Evolutionary conservation across 805 yeast species (phyloP).

Genomic region (Suhomyces kilbournensis): DNA sequence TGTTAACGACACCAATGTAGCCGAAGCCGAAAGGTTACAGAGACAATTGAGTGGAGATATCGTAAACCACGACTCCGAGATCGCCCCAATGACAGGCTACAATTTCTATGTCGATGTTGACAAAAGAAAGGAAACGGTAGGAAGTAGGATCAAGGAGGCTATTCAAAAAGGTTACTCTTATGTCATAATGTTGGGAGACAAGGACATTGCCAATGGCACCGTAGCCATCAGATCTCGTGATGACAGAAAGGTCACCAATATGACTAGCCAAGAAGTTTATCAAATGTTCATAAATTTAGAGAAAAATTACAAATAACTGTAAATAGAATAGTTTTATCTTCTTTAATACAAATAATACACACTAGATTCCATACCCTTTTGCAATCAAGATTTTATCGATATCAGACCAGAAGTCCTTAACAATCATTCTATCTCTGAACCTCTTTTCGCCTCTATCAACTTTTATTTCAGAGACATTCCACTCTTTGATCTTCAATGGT

Average conservation of each 20-base stretch:
- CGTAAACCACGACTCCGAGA: slow-evolving; percentile 22
- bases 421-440: slow-evolving; percentile 85
- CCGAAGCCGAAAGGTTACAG: slow-evolving; percentile 51
- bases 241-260: slow-evolving; percentile 41
- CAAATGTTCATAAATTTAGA: slow-evolving; percentile 55
- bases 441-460: slow-evolving; percentile 76
- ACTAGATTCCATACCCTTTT: slow-evolving; percentile 50
- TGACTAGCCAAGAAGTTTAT: slow-evolving; percentile 51
- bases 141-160: slow-evolving; percentile 78
- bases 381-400: slow-evolving; percentile 70
- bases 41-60: slow-evolving; percentile 46
- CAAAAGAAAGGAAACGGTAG: slow-evolving; percentile 71
- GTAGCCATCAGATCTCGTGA: slow-evolving; percentile 63
- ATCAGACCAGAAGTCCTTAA: slow-evolving; percentile 79
- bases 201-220: slow-evolving; percentile 60
- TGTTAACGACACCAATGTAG: slow-evolving; percentile 59
- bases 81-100: slow-evolving; percentile 56
- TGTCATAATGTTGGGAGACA: slow-evolving; percentile 83
- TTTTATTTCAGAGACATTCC: slow-evolving; percentile 83
- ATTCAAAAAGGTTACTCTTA: slow-evolving; percentile 70
- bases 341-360: neutral
- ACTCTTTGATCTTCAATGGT: slow-evolving; percentile 71
- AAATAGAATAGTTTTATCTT: neutral
- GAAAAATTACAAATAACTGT: slow-evolving; percentile 35
- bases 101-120: slow-evolving; percentile 77